Evolutionary conservation across 2,329 filamentous ascomycete species (phyloP), one percentile per base, ranked within the genome.

Genomic region (Cercospora sp.): DNA sequence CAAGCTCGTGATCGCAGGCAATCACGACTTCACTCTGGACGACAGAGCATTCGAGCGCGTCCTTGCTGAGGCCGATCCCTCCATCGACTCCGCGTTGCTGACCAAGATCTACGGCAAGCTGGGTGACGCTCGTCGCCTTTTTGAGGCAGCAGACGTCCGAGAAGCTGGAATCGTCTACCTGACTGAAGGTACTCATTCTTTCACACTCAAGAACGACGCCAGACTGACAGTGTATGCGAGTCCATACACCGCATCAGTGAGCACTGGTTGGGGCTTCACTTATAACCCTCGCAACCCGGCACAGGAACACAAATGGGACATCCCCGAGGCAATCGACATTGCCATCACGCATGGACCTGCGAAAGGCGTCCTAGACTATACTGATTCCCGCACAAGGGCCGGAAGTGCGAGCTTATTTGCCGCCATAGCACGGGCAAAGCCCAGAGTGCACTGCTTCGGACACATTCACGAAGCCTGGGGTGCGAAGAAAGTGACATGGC

Each of bases 261-360:
- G 68, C 86, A 51, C 30, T 16, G 83, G 67, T 6, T 73, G 70
- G 74, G 87, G 83, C 3, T 89, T 89, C 73, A 81, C 82, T 2
- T 89, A 89, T 71, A 57, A 33, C 5, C 26, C 48, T 9, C 48
- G 20, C 10, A 72, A 77, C 0, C 80, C 81, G 16, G 59, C 80
- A 36, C 73, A 84, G 64, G 86, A 89, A 70, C 81, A 77, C 78
- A 1, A 48, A 73, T 5, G 73, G 78, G 12, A 68, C 48, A 5
- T 73, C 65, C 72, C 72, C 8, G 78, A 77, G 30, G 66, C 72
- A 18, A 75, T 87, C 23, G 87, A 89, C 74, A 80, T 90, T 7
- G 79, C 89, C 70, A 81, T 89, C 73, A 89, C 87, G 0, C 88
- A 90, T 72, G 87, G 87, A 0, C 87, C 87, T 2, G 87, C 87